phyloP scores from a whole-genome alignment of 257 asterid genomes.

The Jasminum sambac region DNA sequence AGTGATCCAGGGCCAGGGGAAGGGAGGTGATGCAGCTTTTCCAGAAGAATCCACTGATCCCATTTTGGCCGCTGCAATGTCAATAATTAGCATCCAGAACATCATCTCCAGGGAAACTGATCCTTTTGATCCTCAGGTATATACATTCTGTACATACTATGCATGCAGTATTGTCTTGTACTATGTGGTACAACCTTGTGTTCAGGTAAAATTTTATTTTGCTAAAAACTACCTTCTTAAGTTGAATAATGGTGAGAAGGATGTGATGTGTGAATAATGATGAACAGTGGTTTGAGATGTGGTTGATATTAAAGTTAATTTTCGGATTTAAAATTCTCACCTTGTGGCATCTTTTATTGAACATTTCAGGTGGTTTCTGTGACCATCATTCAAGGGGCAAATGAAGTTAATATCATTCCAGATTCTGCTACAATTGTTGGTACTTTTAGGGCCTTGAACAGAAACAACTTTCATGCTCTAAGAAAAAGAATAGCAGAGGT shows the following conservation, averaged over 20 bases:
- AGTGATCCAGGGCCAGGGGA: slow-evolving; percentile 35
- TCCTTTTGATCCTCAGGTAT: slow-evolving; percentile 58
- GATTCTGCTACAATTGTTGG: slow-evolving; percentile 46
- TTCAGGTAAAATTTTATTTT: too few relatives aligned
- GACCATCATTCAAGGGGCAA: slow-evolving; percentile 36
- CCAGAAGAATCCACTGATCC: slow-evolving; percentile 46
- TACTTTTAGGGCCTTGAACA: slow-evolving; percentile 49
- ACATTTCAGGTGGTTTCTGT: slow-evolving; percentile 49
- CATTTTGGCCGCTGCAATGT: slow-evolving; percentile 49
- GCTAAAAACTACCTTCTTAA: too few relatives aligned
- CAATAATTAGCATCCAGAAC: slow-evolving; percentile 51
- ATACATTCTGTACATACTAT: neutral
- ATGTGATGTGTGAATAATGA: too few relatives aligned
- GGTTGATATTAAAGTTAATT: too few relatives aligned
- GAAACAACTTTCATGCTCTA: slow-evolving; percentile 35
- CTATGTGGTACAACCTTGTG: too few relatives aligned
- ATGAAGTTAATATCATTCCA: slow-evolving; percentile 30
- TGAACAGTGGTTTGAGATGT: too few relatives aligned
- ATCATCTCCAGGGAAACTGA: slow-evolving; percentile 56
- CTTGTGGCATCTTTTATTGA: neutral
- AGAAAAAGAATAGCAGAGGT: slow-evolving; percentile 55
- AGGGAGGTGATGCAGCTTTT: slow-evolving; percentile 36
- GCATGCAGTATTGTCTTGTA: too few relatives aligned
- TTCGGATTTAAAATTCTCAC: neutral
- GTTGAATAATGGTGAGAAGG: too few relatives aligned